Conservation (phyloP, 108 stramenopile species). For the Mayamaea pseudoterrestris region DNA sequence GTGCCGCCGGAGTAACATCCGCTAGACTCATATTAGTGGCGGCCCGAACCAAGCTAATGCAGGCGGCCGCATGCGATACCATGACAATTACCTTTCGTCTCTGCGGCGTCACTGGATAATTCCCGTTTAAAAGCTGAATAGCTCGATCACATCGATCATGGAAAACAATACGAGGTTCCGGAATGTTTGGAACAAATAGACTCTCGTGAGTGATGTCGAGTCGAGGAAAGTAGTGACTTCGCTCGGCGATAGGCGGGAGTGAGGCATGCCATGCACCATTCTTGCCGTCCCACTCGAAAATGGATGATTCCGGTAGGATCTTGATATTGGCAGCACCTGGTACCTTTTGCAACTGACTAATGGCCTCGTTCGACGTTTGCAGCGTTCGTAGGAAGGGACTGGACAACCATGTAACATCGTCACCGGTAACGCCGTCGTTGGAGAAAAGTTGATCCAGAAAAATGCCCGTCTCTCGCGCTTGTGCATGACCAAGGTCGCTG, state of each 20-base stretch:
- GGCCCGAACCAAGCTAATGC: constrained; percentile 29
- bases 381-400: constrained; percentile 48
- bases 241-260: constrained; percentile 32
- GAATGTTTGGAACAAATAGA: constrained; percentile 34
- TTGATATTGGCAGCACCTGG: constrained; percentile 3
- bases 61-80: constrained; percentile 36
- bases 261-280: constrained; percentile 32
- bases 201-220: constrained; percentile 24
- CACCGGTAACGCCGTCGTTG: constrained; percentile 9
- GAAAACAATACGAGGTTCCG: constrained; percentile 28
- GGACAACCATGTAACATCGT: constrained; percentile 37
- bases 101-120: constrained; percentile 16
- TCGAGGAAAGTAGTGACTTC: constrained; percentile 48
- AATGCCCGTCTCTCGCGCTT: constrained; percentile 56
- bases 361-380: constrained; percentile 27
- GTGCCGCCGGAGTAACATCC: constrained; percentile 43
- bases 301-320: constrained; percentile 37
- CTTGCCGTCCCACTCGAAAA: constrained; percentile 51
- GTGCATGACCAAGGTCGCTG: constrained; percentile 49
- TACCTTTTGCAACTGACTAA: neutral
- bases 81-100: constrained; percentile 25
- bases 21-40: constrained; percentile 10
- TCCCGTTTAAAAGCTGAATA: constrained; percentile 17
- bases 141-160: constrained; percentile 26
- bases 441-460: constrained; percentile 26